Conservation (phyloP, 176 grass and related monocot genomes). For the Eragrostis curvula region DNA sequence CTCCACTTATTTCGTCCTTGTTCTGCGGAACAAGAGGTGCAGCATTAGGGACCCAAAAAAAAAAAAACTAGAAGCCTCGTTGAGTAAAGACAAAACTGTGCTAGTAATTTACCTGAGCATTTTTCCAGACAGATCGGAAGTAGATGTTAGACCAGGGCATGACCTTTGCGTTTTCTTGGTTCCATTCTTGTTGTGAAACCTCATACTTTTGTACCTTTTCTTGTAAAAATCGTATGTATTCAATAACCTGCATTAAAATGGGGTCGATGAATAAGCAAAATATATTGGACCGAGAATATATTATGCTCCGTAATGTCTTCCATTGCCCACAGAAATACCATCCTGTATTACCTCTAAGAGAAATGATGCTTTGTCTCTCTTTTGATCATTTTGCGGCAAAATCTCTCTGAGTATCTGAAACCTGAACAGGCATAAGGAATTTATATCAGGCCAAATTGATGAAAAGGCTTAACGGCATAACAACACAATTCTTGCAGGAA, state of each 20-base stretch:
- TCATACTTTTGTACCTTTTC: constrained; percentile 82
- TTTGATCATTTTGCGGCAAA: constrained; percentile 95
- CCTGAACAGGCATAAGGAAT: constrained; percentile 43
- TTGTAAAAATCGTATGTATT: constrained; percentile 89
- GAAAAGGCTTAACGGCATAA: neutral
- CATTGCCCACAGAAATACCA: too few relatives aligned
- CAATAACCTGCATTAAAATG: constrained; percentile 53
- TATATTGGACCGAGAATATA: neutral
- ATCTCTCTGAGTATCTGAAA: constrained; percentile 97
- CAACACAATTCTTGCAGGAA: neutral
- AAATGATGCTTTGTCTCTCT: constrained; percentile 96
- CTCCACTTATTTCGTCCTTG: constrained; percentile 47
- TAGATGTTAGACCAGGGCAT: constrained; percentile 86
- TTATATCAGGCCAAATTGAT: neutral
- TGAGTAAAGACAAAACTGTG: neutral
- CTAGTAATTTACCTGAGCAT: constrained; percentile 50
- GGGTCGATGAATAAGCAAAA: neutral
- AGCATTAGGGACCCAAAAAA: neutral
- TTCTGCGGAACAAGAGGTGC: constrained; percentile 40
- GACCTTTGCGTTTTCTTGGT: constrained; percentile 75
- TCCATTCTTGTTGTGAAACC: constrained; percentile 64
- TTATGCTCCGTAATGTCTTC: neutral
- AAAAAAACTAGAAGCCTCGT: neutral
- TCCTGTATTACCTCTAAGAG: constrained; percentile 68
- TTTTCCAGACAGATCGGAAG: constrained; percentile 90